Evolutionary conservation across 1,284 basidiomycete species (phyloP), one percentile per base, ranked within the genome.

Genomic region (Marasmius oreades): DNA sequence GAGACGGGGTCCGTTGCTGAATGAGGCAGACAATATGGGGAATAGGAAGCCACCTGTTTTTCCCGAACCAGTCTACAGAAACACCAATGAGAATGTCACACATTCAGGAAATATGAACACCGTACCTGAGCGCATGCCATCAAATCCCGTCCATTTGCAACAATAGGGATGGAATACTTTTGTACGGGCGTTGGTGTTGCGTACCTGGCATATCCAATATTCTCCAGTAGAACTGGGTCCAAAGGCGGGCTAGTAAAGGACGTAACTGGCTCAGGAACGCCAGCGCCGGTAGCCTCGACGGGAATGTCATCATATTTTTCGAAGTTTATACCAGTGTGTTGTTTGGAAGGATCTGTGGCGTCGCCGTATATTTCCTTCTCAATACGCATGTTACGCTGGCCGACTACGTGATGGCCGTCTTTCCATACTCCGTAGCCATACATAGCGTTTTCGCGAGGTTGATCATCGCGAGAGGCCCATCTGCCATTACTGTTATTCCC

Each of bases 261-360:
- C 62, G 74, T 84, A 64, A 98, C 86, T 52, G 96, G 94, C 55
- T 98, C 96, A 61, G 97, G 97, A 23, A 97, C 95, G 64, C 91
- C 93, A 59, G 88, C 86, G 64, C 97, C 97, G 51, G 95, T 98
- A 44, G 95, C 96, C 77, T 99, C 97, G 65, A 99, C 95, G 62
- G 97, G 97, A 69, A 99, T 99, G 73, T 99, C 96, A 72, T 97
- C 95, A 72, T 99, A 99, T 77, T 97, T 97, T 80, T 99, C 97
- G 69, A 99, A 99, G 80, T 99, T 99, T 80, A 99, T 98, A 64
- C 97, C 97, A 51, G 95, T 97, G 67, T 93, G 88, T 71, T 95
- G 90, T 68, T 85, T 88, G 56, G 82, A 83, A 16, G 87, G 86
- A 71, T 98, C 97, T 56, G 85, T 80, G 43, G 81, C 80, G 62